These are phyloP conservation scores for Penicillium samsonianum DNA, from an alignment of 495 filamentous ascomycete species.

Conservation along the genomic window DNA sequence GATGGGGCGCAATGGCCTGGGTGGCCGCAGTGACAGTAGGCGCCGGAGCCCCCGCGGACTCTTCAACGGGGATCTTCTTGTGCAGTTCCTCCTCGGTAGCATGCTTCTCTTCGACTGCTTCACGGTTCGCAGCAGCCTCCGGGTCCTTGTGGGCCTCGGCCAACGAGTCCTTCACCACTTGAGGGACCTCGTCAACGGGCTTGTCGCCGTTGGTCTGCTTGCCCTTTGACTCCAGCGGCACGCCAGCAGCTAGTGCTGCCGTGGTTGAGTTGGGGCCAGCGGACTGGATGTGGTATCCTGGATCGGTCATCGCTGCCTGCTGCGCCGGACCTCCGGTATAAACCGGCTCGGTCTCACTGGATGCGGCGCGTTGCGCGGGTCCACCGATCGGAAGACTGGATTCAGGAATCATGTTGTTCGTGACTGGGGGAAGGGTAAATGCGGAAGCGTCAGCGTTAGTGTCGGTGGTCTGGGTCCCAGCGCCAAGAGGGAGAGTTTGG, in stretches of 20 bases:
- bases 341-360: constrained; percentile 11
- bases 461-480: constrained; percentile 21
- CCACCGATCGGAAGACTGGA: constrained; percentile 75
- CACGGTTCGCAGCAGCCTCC: constrained; percentile 68
- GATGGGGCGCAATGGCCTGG: constrained; percentile 41
- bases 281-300: constrained; percentile 64
- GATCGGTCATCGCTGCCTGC: constrained; percentile 41
- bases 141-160: constrained; percentile 61
- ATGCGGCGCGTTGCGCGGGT: constrained; percentile 23
- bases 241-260: constrained; percentile 66
- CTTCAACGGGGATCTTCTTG: constrained; percentile 50
- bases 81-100: constrained; percentile 69
- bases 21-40: constrained; percentile 51
- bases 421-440: constrained; percentile 63
- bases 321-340: constrained; percentile 26
- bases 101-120: constrained; percentile 75
- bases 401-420: constrained; percentile 75
- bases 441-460: constrained; percentile 39
- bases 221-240: constrained; percentile 63
- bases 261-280: constrained; percentile 71
- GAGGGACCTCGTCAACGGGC: constrained; percentile 61
- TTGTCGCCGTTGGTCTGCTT: constrained; percentile 48
- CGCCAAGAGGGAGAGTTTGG: constrained; percentile 49
- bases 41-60: constrained; percentile 54
- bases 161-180: constrained; percentile 72